phyloP scores from a whole-genome alignment of 768 basidiomycete genomes.

The Tylopilus felleus region DNA sequence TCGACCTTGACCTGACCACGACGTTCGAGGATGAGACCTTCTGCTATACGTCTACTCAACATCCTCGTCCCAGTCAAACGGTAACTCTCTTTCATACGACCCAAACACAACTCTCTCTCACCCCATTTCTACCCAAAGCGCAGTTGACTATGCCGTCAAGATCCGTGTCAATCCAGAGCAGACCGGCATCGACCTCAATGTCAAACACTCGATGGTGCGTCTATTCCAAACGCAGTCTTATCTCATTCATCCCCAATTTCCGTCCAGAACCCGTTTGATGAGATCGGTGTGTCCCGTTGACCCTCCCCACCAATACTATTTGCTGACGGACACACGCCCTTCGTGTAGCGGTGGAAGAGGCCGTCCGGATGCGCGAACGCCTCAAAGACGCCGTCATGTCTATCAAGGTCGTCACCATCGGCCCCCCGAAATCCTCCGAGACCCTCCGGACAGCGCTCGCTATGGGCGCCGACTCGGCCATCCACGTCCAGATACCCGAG shows the following conservation, averaged over 20 bases:
- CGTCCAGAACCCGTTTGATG: constrained; percentile 92
- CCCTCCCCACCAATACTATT: background rate
- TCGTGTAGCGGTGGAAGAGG: constrained; percentile 86
- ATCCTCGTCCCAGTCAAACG: constrained; percentile 95
- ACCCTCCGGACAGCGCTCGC: constrained; percentile 94
- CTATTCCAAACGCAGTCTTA: background rate
- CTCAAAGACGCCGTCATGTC: constrained; percentile 73
- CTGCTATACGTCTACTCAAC: constrained; percentile 69
- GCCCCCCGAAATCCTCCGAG: constrained; percentile 84
- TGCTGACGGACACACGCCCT: background rate
- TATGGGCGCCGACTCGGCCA: constrained; percentile 92
- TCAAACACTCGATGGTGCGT: constrained; percentile 97
- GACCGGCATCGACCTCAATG: constrained; percentile 93
- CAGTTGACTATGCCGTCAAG: constrained; percentile 97
- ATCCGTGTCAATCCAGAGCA: constrained; percentile 95
- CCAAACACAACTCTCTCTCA: background rate
- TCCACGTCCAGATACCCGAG: constrained; percentile 87
- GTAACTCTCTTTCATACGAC: constrained; percentile 32
- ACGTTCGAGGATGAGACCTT: constrained; percentile 60
- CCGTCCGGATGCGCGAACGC: constrained; percentile 87
- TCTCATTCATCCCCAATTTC: background rate
- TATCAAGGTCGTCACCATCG: constrained; percentile 93
- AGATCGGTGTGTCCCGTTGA: constrained; percentile 67
- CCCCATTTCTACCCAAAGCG: constrained; percentile 40
- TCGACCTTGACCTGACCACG: constrained; percentile 15